Percentiles rank a stretch among this genome's conserved stretches.
These are phyloP conservation scores for Phytophthora crassamura DNA, from an alignment of 352 stramenopile species.

Conservation along the genomic window DNA sequence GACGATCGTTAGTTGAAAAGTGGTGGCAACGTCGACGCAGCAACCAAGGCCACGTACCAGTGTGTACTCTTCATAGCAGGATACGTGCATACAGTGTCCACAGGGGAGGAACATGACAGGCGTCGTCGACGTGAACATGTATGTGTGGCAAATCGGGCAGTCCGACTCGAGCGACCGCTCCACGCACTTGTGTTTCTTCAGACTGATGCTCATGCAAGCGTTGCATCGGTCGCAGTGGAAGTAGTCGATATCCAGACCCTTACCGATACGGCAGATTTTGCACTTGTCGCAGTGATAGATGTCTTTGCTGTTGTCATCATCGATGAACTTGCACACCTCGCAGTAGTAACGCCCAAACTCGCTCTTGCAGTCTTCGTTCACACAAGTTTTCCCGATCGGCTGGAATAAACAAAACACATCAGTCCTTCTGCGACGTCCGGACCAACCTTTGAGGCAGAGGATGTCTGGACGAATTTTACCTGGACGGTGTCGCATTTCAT, in stretches of 20 bases:
- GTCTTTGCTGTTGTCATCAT: constrained; percentile 91
- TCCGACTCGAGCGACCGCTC: constrained; percentile 95
- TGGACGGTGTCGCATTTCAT: constrained; percentile 90
- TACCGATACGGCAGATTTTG: constrained; percentile 96
- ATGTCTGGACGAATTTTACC: constrained; percentile 21
- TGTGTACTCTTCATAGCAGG: constrained; percentile 96
- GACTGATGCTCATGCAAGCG: constrained; percentile 94
- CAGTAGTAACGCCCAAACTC: constrained; percentile 96
- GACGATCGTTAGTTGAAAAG: constrained; percentile 6
- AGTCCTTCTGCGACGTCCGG: background rate
- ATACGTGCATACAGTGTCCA: constrained; percentile 97
- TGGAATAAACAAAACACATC: constrained; percentile 47
- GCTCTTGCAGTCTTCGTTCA: constrained; percentile 67
- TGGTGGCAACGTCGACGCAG: background rate
- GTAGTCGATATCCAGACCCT: constrained; percentile 97
- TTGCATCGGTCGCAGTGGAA: constrained; percentile 99
- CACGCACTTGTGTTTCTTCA: constrained; percentile 94
- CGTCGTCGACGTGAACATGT: constrained; percentile 96
- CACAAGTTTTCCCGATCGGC: constrained; percentile 64
- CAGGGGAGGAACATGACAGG: constrained; percentile 95
- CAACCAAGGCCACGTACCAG: constrained; percentile 43
- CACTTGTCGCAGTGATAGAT: constrained; percentile 99
- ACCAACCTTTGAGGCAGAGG: background rate
- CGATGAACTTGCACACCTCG: constrained; percentile 96
- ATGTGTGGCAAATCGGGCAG: constrained; percentile 95